Conservation (phyloP, 805 yeast species). For the Torulaspora gathmanii region DNA sequence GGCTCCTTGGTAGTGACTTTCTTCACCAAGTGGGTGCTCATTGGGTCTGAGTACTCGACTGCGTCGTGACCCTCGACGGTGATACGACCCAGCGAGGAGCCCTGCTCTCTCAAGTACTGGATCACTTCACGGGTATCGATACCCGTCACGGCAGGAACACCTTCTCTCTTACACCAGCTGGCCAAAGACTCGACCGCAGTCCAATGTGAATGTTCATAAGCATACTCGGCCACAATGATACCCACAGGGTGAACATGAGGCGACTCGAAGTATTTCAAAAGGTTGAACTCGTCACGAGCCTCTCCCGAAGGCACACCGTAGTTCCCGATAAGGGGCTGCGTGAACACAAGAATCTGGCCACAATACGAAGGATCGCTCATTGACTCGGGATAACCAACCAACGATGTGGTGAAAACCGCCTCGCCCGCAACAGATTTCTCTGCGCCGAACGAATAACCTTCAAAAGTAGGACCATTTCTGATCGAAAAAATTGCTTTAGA, state of each 20-base stretch:
- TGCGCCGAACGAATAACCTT: slow-evolving; percentile 95
- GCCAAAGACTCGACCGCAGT: slow-evolving; percentile 95
- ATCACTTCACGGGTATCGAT: slow-evolving; percentile 96
- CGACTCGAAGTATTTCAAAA: slow-evolving; percentile 86
- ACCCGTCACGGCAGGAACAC: slow-evolving; percentile 93
- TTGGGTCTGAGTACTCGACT: slow-evolving; percentile 79
- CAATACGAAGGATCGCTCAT: slow-evolving; percentile 98
- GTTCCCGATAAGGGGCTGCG: slow-evolving; percentile 96
- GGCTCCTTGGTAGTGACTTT: slow-evolving; percentile 95
- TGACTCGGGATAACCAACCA: slow-evolving; percentile 98
- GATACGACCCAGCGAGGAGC: slow-evolving; percentile 88
- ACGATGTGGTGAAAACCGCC: slow-evolving; percentile 95
- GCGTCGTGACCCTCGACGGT: slow-evolving; percentile 53
- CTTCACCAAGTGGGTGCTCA: slow-evolving; percentile 81
- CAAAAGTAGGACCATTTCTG: slow-evolving; percentile 88
- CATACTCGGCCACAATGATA: slow-evolving; percentile 92
- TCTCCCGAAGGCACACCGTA: slow-evolving; percentile 93
- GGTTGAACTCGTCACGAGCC: slow-evolving; percentile 74
- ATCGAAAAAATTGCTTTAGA: slow-evolving; percentile 87
- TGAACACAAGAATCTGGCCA: slow-evolving; percentile 94
- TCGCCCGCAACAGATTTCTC: slow-evolving; percentile 90
- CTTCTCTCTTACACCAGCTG: slow-evolving; percentile 95
- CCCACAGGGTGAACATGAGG: slow-evolving; percentile 92
- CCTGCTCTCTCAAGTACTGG: slow-evolving; percentile 88
- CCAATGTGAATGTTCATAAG: slow-evolving; percentile 97